phyloP scores from a whole-genome alignment of 768 basidiomycete genomes.

The Leucocoprinus leucothites region DNA sequence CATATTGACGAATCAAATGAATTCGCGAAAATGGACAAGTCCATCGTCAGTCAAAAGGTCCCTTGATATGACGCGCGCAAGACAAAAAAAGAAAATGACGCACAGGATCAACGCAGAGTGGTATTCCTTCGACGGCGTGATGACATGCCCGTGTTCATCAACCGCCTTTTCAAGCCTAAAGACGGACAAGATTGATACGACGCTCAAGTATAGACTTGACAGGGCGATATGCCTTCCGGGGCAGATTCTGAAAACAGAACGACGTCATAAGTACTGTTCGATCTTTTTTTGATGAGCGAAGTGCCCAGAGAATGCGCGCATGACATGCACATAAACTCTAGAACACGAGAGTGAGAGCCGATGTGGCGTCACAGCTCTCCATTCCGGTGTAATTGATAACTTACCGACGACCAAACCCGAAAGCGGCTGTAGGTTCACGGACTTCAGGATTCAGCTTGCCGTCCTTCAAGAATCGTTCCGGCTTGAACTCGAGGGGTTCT shows the following conservation, averaged over 20 bases:
- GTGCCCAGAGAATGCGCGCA: no score
- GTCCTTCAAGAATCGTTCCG: constrained; percentile 20
- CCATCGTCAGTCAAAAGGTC: neutral
- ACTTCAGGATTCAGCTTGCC: constrained; percentile 18
- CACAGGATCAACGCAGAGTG: constrained; percentile 26
- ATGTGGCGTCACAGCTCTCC: neutral
- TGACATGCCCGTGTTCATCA: constrained; percentile 21
- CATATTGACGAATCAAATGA: no score
- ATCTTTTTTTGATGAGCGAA: neutral
- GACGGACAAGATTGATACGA: constrained; percentile 17
- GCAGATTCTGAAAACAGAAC: constrained; percentile 14
- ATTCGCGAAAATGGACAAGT: no score
- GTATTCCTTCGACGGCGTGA: constrained; percentile 23
- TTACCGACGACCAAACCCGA: constrained; percentile 22
- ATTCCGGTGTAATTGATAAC: neutral
- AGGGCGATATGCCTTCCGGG: constrained; percentile 19
- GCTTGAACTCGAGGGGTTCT: constrained; percentile 18
- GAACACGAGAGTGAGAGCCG: no score
- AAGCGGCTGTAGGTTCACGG: constrained; percentile 19
- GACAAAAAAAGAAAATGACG: constrained; percentile 7
- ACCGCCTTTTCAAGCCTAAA: constrained; percentile 22
- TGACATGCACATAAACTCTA: neutral
- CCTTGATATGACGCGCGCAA: neutral
- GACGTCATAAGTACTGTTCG: neutral
- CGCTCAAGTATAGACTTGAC: constrained; percentile 18